These are phyloP conservation scores for Chenopodium formosanum DNA, from an alignment of 148 eudicot genomes.

Conservation along the genomic window DNA sequence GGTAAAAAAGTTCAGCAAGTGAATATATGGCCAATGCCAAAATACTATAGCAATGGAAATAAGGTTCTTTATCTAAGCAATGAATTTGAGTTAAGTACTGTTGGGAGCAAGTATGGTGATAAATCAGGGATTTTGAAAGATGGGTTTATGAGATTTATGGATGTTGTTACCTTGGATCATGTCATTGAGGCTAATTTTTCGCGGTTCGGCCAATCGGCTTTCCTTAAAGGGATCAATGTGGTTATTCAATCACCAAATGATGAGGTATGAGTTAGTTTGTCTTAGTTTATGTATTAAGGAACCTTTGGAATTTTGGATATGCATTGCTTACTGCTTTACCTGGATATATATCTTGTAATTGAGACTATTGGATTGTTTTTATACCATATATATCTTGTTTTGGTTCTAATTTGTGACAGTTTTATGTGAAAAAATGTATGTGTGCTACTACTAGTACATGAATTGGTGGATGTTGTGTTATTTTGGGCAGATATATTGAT, in stretches of 20 bases:
- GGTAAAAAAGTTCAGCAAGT: conserved; percentile 31
- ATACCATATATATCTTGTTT: background rate
- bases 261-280: conserved; percentile 51
- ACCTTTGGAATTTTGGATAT: background rate
- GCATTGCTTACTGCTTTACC: background rate
- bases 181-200: conserved; percentile 49
- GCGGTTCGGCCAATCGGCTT: conserved; percentile 31
- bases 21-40: conserved; percentile 93
- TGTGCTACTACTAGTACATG: background rate
- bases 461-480: background rate
- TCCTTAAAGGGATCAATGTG: conserved; percentile 68
- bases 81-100: conserved; percentile 54
- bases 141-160: conserved; percentile 53
- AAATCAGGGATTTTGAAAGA: conserved; percentile 56
- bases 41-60: conserved; percentile 46
- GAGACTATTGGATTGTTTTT: background rate
- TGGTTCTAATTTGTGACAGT: background rate
- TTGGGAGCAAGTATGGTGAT: conserved; percentile 65
- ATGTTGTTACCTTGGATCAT: conserved; percentile 48
- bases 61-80: conserved; percentile 38
- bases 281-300: background rate
- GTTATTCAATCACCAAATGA: conserved; percentile 55
- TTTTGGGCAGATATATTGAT: background rate
- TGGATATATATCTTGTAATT: background rate
- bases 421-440: background rate